Conservation (phyloP, 805 yeast species). For the Metschnikowia aberdeeniae region DNA sequence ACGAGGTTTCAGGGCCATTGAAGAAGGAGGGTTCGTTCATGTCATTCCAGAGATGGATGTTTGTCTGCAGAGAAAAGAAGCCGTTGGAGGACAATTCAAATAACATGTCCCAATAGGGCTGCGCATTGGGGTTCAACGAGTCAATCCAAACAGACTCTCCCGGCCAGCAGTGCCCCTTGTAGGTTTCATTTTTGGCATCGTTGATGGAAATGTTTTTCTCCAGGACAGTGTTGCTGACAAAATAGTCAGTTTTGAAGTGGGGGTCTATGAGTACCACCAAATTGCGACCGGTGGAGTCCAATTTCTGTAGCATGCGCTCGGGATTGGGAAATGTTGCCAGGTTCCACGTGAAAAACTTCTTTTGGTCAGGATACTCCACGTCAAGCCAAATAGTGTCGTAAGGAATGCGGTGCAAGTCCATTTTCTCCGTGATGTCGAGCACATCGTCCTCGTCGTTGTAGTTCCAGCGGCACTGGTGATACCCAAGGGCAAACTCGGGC, state of each 20-base stretch:
- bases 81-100: conserved; percentile 37
- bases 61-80: conserved; percentile 48
- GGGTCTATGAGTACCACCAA: conserved; percentile 88
- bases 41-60: conserved; percentile 90
- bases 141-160: conserved; percentile 96
- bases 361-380: conserved; percentile 82
- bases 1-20: conserved; percentile 89
- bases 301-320: conserved; percentile 54
- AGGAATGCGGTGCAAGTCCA: conserved; percentile 75
- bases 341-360: conserved; percentile 92
- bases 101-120: conserved; percentile 55
- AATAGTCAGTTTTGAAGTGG: conserved; percentile 72
- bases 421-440: conserved; percentile 57
- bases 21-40: conserved; percentile 98
- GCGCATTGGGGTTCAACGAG: conserved; percentile 62
- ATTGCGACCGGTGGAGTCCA: conserved; percentile 73
- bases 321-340: conserved; percentile 71
- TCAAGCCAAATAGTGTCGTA: conserved; percentile 94
- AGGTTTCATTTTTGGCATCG: conserved; percentile 46
- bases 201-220: conserved; percentile 43
- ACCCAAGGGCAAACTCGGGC: conserved; percentile 72
- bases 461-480: conserved; percentile 98
- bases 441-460: conserved; percentile 88
- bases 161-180: conserved; percentile 95
- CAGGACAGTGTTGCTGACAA: conserved; percentile 52